Evolutionary conservation across 176 grass and related monocot species (phyloP).

Genomic region (Lolium rigidum): DNA sequence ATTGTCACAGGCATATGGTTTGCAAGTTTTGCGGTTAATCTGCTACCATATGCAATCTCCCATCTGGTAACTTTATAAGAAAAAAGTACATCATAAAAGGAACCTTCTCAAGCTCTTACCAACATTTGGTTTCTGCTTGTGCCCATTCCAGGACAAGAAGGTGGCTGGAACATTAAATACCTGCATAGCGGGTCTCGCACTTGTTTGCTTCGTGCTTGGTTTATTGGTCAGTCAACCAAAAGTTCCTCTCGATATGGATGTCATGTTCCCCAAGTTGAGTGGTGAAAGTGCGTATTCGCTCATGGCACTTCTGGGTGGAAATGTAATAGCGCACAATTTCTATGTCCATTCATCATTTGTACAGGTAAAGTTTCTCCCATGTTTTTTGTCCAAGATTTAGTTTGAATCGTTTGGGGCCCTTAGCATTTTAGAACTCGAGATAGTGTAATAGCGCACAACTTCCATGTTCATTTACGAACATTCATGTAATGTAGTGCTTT

Average conservation of each 20-base stretch:
- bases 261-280: conserved; percentile 89
- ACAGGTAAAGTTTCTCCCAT: conserved; percentile 53
- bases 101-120: conserved; percentile 35
- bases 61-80: conserved; percentile 63
- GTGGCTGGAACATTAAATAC: conserved; percentile 59
- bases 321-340: conserved; percentile 98
- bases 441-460: neutral
- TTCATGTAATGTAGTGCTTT: neutral
- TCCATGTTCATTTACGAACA: neutral
- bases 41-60: conserved; percentile 70
- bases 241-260: conserved; percentile 73
- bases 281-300: conserved; percentile 93
- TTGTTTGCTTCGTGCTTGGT: conserved; percentile 91
- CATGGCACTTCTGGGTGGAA: conserved; percentile 97
- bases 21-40: conserved; percentile 64
- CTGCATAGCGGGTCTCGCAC: conserved; percentile 72
- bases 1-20: conserved; percentile 76
- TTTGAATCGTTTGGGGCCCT: neutral
- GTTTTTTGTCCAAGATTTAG: neutral
- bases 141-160: conserved; percentile 64
- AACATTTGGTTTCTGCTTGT: conserved; percentile 37
- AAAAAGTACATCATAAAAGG: conserved; percentile 11
- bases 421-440: neutral
- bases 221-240: conserved; percentile 88
- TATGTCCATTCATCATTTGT: conserved; percentile 96